phyloP scores from a whole-genome alignment of 1,139 yeast species.

The Sugiyamaella castrensis region DNA sequence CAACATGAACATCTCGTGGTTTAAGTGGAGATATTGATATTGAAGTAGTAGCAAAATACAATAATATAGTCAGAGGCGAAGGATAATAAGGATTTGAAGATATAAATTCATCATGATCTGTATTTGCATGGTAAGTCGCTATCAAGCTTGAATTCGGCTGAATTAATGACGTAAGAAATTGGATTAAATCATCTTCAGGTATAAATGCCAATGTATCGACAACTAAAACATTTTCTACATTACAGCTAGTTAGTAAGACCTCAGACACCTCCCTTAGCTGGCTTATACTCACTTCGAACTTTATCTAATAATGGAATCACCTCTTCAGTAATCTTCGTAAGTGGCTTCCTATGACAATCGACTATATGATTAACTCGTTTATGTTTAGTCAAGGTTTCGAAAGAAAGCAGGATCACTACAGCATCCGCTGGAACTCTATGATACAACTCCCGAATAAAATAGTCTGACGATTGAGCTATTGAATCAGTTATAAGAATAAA shows the following conservation, averaged over 20 bases:
- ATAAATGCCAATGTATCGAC: constrained; percentile 71
- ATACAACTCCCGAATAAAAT: constrained; percentile 56
- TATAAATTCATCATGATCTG: constrained; percentile 14
- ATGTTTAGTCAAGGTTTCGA: constrained; percentile 41
- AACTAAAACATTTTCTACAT: constrained; percentile 38
- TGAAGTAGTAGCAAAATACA: constrained; percentile 69
- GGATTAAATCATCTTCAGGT: constrained; percentile 46
- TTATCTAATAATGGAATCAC: constrained; percentile 17
- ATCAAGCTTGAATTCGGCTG: constrained; percentile 54
- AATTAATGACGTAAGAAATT: constrained; percentile 54
- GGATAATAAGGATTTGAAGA: constrained; percentile 38
- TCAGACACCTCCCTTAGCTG: not conserved
- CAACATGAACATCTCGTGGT: constrained; percentile 36
- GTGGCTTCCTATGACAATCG: constrained; percentile 43
- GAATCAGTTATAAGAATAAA: constrained; percentile 68
- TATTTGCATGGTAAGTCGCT: constrained; percentile 53
- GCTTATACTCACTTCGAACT: constrained; percentile 19
- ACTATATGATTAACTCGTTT: constrained; percentile 48
- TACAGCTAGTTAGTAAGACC: not conserved
- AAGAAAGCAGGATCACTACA: constrained; percentile 20
- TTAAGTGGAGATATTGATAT: constrained; percentile 52
- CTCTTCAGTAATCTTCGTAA: constrained; percentile 19
- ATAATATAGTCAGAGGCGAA: constrained; percentile 53
- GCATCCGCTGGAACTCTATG: constrained; percentile 36
- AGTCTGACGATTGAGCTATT: constrained; percentile 60